Evolutionary conservation across 2,329 filamentous ascomycete species (phyloP).

Genomic region (Paecilomyces sp.): DNA sequence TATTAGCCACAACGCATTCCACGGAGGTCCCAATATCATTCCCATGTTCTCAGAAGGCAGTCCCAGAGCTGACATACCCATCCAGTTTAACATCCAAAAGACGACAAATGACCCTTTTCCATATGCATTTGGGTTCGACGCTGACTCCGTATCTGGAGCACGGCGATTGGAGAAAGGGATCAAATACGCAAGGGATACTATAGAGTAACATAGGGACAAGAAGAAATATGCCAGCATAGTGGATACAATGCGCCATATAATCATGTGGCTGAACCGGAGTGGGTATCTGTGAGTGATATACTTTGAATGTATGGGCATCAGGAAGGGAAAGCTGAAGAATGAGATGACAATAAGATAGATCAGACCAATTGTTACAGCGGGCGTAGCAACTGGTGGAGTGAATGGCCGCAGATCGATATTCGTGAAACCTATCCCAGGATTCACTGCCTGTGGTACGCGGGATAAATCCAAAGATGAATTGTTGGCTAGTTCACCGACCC

Average conservation of each 20-base stretch:
- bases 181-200: slow-evolving; percentile 57
- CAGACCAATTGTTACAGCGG: slow-evolving; percentile 54
- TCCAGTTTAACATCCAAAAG: slow-evolving; percentile 58
- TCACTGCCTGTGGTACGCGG: slow-evolving; percentile 46
- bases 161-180: slow-evolving; percentile 52
- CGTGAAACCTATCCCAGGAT: slow-evolving; percentile 50
- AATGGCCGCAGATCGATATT: slow-evolving; percentile 55
- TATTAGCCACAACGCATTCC: slow-evolving; percentile 57
- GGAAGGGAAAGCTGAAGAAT: slow-evolving; percentile 60
- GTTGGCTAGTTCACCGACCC: slow-evolving; percentile 26
- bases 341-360: slow-evolving; percentile 63
- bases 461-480: slow-evolving; percentile 36
- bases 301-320: slow-evolving; percentile 56
- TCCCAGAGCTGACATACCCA: slow-evolving; percentile 57
- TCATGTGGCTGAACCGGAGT: slow-evolving; percentile 51
- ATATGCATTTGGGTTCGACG: slow-evolving; percentile 47
- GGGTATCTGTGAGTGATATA: slow-evolving; percentile 47
- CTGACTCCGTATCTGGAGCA: slow-evolving; percentile 37
- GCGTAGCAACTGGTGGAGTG: slow-evolving; percentile 46
- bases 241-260: slow-evolving; percentile 52
- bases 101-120: slow-evolving; percentile 53
- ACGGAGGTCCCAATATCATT: slow-evolving; percentile 55
- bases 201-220: slow-evolving; percentile 55
- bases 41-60: slow-evolving; percentile 59
- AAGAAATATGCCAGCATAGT: slow-evolving; percentile 54